A percentile compares a stretch with the other conserved stretches of the same genome.
phyloP scores from a whole-genome alignment of 805 yeast species.

The Wickerhamomyces ciferrii region DNA sequence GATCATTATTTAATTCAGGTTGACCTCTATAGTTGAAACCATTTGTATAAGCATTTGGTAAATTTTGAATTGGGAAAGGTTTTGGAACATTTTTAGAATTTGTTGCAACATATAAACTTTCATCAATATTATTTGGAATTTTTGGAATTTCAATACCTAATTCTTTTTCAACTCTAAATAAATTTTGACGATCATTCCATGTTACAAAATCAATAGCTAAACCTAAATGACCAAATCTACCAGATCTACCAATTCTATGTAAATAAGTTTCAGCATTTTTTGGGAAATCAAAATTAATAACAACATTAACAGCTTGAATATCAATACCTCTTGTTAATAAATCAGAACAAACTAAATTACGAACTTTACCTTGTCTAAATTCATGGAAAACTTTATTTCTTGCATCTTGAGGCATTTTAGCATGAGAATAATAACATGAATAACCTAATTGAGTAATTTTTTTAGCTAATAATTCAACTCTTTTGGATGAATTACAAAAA shows the following conservation, averaged over 20 bases:
- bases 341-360: constrained; percentile 96
- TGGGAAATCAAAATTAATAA: constrained; percentile 97
- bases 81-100: constrained; percentile 71
- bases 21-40: constrained; percentile 44
- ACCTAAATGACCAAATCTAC: constrained; percentile 98
- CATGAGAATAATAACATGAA: constrained; percentile 95
- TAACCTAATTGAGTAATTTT: constrained; percentile 95
- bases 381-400: constrained; percentile 98
- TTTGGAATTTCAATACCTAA: constrained; percentile 96
- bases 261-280: constrained; percentile 95
- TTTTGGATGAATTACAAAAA: constrained; percentile 93
- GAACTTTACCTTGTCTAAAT: constrained; percentile 95
- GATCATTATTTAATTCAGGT: constrained; percentile 22
- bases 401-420: constrained; percentile 95
- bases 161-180: constrained; percentile 95
- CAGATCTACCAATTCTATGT: constrained; percentile 98
- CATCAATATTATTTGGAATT: constrained; percentile 91
- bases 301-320: constrained; percentile 98
- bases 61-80: constrained; percentile 75
- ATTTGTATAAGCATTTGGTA: constrained; percentile 34
- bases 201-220: constrained; percentile 93
- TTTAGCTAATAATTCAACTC: constrained; percentile 93
- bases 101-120: constrained; percentile 80
- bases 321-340: constrained; percentile 97
- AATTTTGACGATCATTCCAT: constrained; percentile 92